These are phyloP conservation scores for Ustulina deusta DNA, from an alignment of 2,329 filamentous ascomycete genomes.

Conservation along the genomic window DNA sequence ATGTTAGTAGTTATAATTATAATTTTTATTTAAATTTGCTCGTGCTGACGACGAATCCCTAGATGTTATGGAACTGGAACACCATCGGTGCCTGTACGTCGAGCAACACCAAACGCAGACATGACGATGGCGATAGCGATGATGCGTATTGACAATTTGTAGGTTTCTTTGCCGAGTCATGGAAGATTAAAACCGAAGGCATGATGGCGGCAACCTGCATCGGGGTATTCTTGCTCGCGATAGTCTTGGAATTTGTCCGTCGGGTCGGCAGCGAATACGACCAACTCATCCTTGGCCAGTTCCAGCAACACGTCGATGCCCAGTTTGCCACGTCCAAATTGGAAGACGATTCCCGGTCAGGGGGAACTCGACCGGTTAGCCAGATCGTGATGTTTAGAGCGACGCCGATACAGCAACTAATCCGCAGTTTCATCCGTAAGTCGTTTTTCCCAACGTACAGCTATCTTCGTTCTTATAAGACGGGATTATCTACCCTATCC, in stretches of 20 bases:
- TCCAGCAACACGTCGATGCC: slow-evolving; percentile 52
- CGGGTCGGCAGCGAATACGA: slow-evolving; percentile 59
- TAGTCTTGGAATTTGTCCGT: slow-evolving; percentile 56
- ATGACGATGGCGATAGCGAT: not conserved
- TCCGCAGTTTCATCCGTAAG: slow-evolving; percentile 52
- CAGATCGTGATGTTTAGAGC: slow-evolving; percentile 54
- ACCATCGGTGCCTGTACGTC: slow-evolving; percentile 55
- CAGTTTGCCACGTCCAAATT: slow-evolving; percentile 41
- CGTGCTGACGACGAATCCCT: slow-evolving; percentile 30
- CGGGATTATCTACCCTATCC: not conserved
- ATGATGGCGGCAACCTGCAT: slow-evolving; percentile 60
- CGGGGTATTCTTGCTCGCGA: slow-evolving; percentile 56
- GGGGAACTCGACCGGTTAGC: slow-evolving; percentile 33
- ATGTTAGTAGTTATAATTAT: slow-evolving; percentile 17
- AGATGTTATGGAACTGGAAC: slow-evolving; percentile 62
- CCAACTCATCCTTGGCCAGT: slow-evolving; percentile 55
- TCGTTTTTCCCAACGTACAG: not conserved
- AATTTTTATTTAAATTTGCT: slow-evolving; percentile 22
- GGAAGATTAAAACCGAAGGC: slow-evolving; percentile 56
- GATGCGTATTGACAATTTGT: not conserved
- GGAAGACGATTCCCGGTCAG: slow-evolving; percentile 35
- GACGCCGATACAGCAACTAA: slow-evolving; percentile 56
- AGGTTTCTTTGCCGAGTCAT: slow-evolving; percentile 56
- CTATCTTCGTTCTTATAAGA: not conserved
- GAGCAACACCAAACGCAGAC: not conserved